phyloP scores from a whole-genome alignment of 345 rosid genomes.

The Iberis pinnata region DNA sequence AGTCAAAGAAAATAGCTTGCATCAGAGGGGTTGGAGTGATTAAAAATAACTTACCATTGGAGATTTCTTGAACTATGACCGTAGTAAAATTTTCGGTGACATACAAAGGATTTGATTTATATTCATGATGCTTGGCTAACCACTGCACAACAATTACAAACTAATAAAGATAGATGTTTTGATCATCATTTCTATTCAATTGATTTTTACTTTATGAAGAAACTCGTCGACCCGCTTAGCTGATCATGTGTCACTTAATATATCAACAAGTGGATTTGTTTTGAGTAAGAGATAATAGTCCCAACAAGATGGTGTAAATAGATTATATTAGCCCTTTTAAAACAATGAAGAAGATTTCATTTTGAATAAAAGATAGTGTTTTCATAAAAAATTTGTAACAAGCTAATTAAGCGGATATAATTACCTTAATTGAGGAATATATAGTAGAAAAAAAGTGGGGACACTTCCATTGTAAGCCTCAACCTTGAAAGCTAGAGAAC shows the following conservation, averaged over 20 bases:
- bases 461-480: constrained; percentile 55
- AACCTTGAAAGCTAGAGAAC: constrained; percentile 45
- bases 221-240: constrained; percentile 37
- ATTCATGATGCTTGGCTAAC: background rate
- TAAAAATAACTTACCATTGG: background rate
- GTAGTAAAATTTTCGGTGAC: background rate
- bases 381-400: background rate
- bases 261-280: constrained; percentile 29
- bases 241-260: constrained; percentile 41
- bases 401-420: background rate
- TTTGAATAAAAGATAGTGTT: background rate
- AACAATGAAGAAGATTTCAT: constrained; percentile 39
- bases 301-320: constrained; percentile 65
- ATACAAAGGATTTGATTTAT: background rate
- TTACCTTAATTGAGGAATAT: constrained; percentile 58
- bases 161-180: background rate
- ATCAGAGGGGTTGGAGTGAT: background rate
- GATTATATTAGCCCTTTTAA: constrained; percentile 49
- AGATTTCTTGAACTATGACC: background rate
- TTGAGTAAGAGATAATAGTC: constrained; percentile 61
- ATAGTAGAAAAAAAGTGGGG: constrained; percentile 52
- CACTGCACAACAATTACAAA: background rate
- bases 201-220: constrained; percentile 33
- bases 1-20: background rate
- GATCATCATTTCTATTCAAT: background rate